Base-by-base conservation (phyloP, 495 filamentous ascomycete genomes). In the Aspergillus haitiensis region DNA sequence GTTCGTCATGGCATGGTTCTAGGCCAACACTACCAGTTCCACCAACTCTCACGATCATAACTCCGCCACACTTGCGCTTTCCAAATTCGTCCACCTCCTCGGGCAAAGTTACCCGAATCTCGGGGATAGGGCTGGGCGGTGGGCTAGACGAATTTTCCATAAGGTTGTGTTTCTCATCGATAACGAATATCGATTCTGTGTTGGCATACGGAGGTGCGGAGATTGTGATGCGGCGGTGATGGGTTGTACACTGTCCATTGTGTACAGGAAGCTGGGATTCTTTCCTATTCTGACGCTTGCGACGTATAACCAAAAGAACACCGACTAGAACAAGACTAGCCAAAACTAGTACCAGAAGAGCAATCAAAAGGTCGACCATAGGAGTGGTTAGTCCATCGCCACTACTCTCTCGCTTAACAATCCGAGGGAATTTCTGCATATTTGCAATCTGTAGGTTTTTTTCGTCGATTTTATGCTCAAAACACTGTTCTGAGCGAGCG, bases 81-180 rank as follows among this genome's bases (percentile, higher is more conserved):
- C 95, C 95, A 39, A 76, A 69, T 46, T 86, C 84, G 64, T 97
- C 89, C 66, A 92, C 93, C 81, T 98, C 93, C 64, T 98, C 94
- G 12, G 94, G 94, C 78, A 98, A 97, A 0, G 94, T 98, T 69
- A 98, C 96, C 72, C 93, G 91, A 68, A 98, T 98, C 75, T 97
- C 91, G 10, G 94, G 94, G 11, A 98, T 84, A n/a, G 91, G 90
- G 57, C 90, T 92, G 47, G 86, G 73, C 32, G 92, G 91, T 13
- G 91, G 90, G 44, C 83, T 86, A 47, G 81, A 81, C 21, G 90
- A 88, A 71, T 87, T 87, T 45, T 85, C 81, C 60, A 94, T 84
- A 64, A 95, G 83, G 54, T 84, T 81, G 60, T 80, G 78, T 72
- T 90, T 84, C 71, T 91, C 88, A 64, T 88, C 86, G 68, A 88